phyloP scores from a whole-genome alignment of 2,329 filamentous ascomycete genomes.

The Trichoderma aggressivum region DNA sequence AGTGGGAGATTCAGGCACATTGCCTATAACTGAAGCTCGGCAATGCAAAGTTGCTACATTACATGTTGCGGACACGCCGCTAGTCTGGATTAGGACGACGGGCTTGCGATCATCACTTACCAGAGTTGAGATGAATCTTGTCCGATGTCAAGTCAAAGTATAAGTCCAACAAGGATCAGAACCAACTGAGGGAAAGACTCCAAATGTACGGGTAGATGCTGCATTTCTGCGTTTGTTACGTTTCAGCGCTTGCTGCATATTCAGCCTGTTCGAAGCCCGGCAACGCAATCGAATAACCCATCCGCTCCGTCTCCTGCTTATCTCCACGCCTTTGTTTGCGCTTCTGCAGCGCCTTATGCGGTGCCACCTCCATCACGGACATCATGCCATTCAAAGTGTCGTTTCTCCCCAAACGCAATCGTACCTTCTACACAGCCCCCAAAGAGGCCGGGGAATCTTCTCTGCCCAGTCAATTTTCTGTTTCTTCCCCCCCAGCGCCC shows the following conservation, averaged over 20 bases:
- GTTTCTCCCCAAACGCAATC: neutral
- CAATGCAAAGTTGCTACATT: neutral
- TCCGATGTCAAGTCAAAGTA: neutral
- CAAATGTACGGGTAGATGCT: neutral
- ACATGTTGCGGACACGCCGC: neutral
- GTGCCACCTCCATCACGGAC: neutral
- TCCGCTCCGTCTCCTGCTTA: neutral
- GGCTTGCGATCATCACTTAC: neutral
- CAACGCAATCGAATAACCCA: neutral
- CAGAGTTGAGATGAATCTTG: neutral
- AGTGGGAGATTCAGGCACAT: neutral
- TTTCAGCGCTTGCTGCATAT: neutral
- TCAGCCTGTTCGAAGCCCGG: neutral
- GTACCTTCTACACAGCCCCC: neutral
- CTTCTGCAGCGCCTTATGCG: slow-evolving; percentile 3
- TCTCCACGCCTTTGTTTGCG: neutral
- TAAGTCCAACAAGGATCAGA: neutral
- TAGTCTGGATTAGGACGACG: neutral
- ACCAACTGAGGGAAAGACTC: neutral
- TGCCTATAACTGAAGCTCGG: neutral
- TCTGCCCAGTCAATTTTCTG: neutral
- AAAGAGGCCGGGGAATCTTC: neutral
- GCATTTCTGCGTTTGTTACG: neutral
- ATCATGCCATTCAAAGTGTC: neutral
- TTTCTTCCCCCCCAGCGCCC: neutral